These are phyloP conservation scores for Metarhizium humberi DNA, from an alignment of 2,329 filamentous ascomycete species.

Conservation along the genomic window DNA sequence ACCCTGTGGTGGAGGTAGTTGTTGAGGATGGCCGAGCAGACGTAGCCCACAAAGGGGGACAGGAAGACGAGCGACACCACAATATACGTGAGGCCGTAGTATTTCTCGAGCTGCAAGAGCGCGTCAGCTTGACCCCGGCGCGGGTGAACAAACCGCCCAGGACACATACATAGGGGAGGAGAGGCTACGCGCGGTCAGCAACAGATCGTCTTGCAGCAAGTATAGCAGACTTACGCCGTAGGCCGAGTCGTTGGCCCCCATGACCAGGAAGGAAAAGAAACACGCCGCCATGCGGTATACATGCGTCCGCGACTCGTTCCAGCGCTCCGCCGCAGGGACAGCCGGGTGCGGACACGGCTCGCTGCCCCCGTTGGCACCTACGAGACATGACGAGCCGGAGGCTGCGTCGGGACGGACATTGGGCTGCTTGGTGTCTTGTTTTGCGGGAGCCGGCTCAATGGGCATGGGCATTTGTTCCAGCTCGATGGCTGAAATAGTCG, in stretches of 20 bases:
- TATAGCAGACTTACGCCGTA: conserved; percentile 38
- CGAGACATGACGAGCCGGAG: not conserved
- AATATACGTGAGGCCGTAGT: conserved; percentile 50
- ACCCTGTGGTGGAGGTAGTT: conserved; percentile 48
- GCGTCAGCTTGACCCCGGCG: no score
- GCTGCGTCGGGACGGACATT: not conserved
- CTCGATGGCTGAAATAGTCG: not conserved
- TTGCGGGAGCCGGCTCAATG: not conserved
- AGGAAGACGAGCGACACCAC: conserved; percentile 56
- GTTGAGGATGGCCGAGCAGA: conserved; percentile 49
- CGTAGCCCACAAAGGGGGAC: conserved; percentile 55
- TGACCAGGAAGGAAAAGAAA: conserved; percentile 48
- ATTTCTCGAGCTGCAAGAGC: conserved; percentile 41
- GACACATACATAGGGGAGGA: conserved; percentile 40
- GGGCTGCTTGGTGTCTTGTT: not conserved
- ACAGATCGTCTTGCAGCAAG: not conserved
- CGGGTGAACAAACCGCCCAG: not conserved
- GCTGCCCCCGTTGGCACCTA: not conserved
- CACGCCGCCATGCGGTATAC: conserved; percentile 38
- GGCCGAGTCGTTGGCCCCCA: conserved; percentile 49
- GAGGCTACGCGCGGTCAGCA: conserved; percentile 21
- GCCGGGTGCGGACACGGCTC: conserved; percentile 1
- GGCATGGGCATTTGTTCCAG: not conserved
- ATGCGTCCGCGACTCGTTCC: conserved; percentile 41
- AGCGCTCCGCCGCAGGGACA: conserved; percentile 23